Evolutionary conservation across 345 rosid genomes (phyloP).

Genomic region (Populus simonii): DNA sequence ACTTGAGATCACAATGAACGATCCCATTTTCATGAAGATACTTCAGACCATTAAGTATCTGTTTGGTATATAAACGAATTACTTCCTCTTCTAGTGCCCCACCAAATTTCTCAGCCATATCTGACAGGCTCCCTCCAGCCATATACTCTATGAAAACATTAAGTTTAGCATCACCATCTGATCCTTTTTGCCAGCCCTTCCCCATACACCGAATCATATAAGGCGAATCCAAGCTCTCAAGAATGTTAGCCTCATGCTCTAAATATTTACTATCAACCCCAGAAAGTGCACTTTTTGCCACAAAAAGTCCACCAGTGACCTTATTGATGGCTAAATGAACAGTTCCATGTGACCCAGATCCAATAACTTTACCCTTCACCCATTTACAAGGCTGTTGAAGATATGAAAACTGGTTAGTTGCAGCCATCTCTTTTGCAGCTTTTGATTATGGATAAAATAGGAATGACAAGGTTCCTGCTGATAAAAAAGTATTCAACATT

Average conservation of each 20-base stretch:
- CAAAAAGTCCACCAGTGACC: slow-evolving; percentile 27
- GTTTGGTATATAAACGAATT: slow-evolving; percentile 21
- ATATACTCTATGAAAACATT: slow-evolving; percentile 41
- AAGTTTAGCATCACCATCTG: not conserved
- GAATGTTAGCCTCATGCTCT: slow-evolving; percentile 27
- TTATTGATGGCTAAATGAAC: slow-evolving; percentile 38
- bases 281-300: slow-evolving; percentile 27
- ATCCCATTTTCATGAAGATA: slow-evolving; percentile 36
- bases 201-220: slow-evolving; percentile 29
- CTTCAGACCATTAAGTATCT: slow-evolving; percentile 33
- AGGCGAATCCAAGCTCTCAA: slow-evolving; percentile 30
- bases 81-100: slow-evolving; percentile 33
- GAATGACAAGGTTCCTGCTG: not conserved
- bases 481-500: not conserved
- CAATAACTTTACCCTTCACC: slow-evolving; percentile 33
- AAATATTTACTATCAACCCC: slow-evolving; percentile 12
- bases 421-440: slow-evolving; percentile 14
- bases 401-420: not conserved
- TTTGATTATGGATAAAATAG: not conserved
- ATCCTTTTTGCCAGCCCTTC: slow-evolving; percentile 1
- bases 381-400: slow-evolving; percentile 17
- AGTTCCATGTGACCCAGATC: slow-evolving; percentile 34
- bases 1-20: slow-evolving; percentile 40
- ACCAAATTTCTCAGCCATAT: slow-evolving; percentile 27
- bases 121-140: slow-evolving; percentile 36